These are phyloP conservation scores for Adansonia madagascariensis DNA, from an alignment of 441 rosid genomes.

Conservation along the genomic window DNA sequence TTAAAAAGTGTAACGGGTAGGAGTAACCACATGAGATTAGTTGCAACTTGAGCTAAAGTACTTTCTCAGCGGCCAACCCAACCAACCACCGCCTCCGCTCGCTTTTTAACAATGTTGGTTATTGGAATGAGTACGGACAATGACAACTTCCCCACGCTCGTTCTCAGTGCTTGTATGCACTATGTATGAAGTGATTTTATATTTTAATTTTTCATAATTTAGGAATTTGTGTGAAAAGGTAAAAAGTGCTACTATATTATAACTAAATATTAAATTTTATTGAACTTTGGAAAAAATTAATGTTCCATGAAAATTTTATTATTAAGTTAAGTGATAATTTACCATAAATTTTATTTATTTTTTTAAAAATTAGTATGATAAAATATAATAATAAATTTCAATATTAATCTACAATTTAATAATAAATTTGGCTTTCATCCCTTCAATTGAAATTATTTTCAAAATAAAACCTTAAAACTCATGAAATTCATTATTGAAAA, in stretches of 20 bases:
- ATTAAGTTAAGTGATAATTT: background rate
- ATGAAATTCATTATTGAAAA: no score
- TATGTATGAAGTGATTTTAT: background rate
- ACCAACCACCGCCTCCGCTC: conserved; percentile 28
- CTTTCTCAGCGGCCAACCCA: background rate
- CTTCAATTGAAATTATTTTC: no score
- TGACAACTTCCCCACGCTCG: conserved; percentile 17
- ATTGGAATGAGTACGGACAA: conserved; percentile 28
- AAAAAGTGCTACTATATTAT: background rate
- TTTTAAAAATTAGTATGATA: no score
- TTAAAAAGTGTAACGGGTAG: background rate
- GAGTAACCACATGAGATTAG: conserved; percentile 14
- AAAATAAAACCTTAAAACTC: no score
- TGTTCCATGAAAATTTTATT: background rate
- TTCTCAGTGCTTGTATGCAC: conserved; percentile 17
- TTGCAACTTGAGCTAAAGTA: background rate
- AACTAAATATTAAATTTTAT: background rate
- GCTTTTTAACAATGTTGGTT: conserved; percentile 14
- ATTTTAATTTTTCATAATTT: no score
- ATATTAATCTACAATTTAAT: no score
- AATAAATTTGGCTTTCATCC: no score
- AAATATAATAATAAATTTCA: no score
- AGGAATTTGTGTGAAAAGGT: no score
- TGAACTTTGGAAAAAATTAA: background rate
- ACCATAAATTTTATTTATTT: no score